Conservation (phyloP, 2,329 filamentous ascomycete genomes). For the Nothophoma quercina region DNA sequence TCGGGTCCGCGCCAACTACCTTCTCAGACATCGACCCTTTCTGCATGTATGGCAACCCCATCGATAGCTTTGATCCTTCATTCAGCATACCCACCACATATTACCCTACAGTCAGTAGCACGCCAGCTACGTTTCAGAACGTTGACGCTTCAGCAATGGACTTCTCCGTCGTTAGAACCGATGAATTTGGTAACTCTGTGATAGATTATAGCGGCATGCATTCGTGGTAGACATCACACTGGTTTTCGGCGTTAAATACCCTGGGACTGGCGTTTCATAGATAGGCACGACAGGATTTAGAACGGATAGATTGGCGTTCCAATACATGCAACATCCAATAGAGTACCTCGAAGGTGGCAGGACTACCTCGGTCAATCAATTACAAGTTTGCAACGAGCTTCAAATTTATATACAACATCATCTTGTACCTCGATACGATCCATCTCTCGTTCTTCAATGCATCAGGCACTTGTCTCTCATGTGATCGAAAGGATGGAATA, state of each 20-base stretch:
- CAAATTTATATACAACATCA: no score
- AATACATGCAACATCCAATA: conserved; percentile 2
- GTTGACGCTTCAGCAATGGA: background rate
- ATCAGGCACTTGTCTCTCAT: no score
- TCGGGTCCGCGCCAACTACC: background rate
- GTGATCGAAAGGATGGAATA: no score
- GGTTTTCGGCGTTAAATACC: conserved; percentile 4
- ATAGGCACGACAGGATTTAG: conserved; percentile 2
- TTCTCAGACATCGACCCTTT: background rate
- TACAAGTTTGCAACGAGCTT: background rate
- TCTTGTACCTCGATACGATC: background rate
- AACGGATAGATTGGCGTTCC: conserved; percentile 5
- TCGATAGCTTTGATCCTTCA: background rate
- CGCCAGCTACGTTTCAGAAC: background rate
- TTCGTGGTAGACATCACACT: background rate
- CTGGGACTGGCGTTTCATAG: conserved; percentile 2
- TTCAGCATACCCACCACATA: background rate
- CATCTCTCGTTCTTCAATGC: no score
- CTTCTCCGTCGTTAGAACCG: background rate
- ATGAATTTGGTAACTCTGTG: background rate
- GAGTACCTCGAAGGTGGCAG: no score
- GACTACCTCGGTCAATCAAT: background rate
- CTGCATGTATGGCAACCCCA: background rate
- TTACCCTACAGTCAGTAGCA: background rate
- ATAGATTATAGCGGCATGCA: background rate